Conservation (phyloP, 768 basidiomycete species). For the Hygrocybe punicea region DNA sequence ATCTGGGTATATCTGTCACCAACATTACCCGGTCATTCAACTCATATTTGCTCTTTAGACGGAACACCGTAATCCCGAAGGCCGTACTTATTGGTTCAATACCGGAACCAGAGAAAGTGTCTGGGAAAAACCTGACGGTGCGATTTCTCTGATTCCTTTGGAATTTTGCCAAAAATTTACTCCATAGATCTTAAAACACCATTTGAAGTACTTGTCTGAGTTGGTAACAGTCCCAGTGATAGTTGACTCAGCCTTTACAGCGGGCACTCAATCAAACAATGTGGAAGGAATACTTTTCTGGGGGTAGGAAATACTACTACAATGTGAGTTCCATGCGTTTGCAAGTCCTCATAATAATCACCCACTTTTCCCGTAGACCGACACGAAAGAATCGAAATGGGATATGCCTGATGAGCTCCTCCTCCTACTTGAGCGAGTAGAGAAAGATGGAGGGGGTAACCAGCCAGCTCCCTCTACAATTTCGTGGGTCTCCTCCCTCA, state of each 20-base stretch:
- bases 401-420: constrained; percentile 93
- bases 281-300: constrained; percentile 97
- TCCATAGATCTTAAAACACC: constrained; percentile 78
- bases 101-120: constrained; percentile 84
- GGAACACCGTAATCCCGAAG: constrained; percentile 92
- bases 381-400: constrained; percentile 94
- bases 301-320: constrained; percentile 88
- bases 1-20: no score
- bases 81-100: constrained; percentile 99
- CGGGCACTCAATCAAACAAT: constrained; percentile 83
- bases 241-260: constrained; percentile 37
- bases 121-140: constrained; percentile 98
- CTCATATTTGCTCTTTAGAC: constrained; percentile 47
- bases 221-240: constrained; percentile 4
- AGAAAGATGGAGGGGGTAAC: constrained; percentile 58
- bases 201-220: constrained; percentile 63
- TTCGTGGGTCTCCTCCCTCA: constrained; percentile 22
- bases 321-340: constrained; percentile 50
- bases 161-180: constrained; percentile 8
- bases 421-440: constrained; percentile 79
- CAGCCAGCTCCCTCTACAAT: constrained; percentile 34
- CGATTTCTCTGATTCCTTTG: constrained; percentile 17
- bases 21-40: no score
- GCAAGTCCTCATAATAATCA: neutral
- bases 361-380: constrained; percentile 47